These are phyloP conservation scores for Pseudodiploospora longispora DNA, from an alignment of 2,329 filamentous ascomycete species.

Conservation along the genomic window DNA sequence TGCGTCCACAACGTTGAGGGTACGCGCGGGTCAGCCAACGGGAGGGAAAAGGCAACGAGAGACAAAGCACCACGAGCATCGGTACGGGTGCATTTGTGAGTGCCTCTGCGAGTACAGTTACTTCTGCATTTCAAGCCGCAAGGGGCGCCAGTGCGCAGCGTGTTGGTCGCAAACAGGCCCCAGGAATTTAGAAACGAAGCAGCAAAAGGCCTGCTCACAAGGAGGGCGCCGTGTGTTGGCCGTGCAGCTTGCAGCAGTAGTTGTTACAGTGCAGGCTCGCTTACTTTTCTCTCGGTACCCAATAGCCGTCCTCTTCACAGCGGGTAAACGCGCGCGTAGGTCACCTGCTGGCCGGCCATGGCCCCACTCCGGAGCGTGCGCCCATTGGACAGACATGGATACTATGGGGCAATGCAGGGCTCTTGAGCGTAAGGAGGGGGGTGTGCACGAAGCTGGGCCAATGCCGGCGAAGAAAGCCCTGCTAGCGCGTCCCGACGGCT, in stretches of 20 bases:
- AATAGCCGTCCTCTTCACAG: constrained; percentile 16
- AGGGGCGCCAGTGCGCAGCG: not conserved
- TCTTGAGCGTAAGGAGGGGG: constrained; percentile 6
- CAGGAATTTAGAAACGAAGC: too few relatives aligned
- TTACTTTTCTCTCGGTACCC: constrained; percentile 21
- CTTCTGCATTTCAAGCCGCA: too few relatives aligned
- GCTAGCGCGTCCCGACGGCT: constrained; percentile 29
- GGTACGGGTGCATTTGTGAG: too few relatives aligned
- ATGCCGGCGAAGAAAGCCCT: constrained; percentile 10
- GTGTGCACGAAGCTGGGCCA: constrained; percentile 11
- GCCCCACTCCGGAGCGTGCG: constrained; percentile 14
- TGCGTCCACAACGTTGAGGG: too few relatives aligned
- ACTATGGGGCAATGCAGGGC: constrained; percentile 1
- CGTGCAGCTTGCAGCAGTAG: constrained; percentile 9
- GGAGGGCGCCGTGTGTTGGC: constrained; percentile 18
- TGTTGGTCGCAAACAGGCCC: constrained; percentile 1
- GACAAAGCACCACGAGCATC: too few relatives aligned
- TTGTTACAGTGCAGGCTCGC: constrained; percentile 16
- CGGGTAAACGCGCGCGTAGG: constrained; percentile 23
- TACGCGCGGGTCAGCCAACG: too few relatives aligned
- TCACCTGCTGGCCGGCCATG: constrained; percentile 11
- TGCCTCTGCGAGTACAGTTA: too few relatives aligned
- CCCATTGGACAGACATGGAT: constrained; percentile 17
- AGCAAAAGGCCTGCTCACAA: too few relatives aligned
- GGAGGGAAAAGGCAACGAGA: too few relatives aligned